These are phyloP conservation scores for Ogataea dorogensis DNA, from an alignment of 805 yeast species.

Conservation along the genomic window DNA sequence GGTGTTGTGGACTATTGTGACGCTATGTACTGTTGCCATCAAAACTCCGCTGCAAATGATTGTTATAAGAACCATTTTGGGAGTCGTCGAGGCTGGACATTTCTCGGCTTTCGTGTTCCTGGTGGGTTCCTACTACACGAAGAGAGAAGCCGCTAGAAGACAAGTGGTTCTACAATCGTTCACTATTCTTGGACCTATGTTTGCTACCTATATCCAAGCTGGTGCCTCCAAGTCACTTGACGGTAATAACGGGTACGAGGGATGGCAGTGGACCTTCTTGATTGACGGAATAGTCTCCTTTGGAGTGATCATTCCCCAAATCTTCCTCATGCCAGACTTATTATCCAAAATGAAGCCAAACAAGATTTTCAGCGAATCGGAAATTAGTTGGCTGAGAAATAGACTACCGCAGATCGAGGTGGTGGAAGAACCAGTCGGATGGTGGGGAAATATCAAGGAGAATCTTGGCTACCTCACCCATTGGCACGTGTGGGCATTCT, in stretches of 20 bases:
- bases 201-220: constrained; percentile 53
- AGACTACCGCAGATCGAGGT: constrained; percentile 14
- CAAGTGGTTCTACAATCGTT: constrained; percentile 61
- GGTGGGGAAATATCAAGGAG: constrained; percentile 13
- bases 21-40: constrained; percentile 52
- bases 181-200: constrained; percentile 55
- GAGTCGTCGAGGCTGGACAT: constrained; percentile 63
- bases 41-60: constrained; percentile 50
- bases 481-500: constrained; percentile 24
- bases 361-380: constrained; percentile 21
- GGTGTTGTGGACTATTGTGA: constrained; percentile 62
- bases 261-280: constrained; percentile 53
- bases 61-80: constrained; percentile 61
- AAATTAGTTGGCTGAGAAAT: constrained; percentile 14
- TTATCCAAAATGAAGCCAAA: constrained; percentile 29
- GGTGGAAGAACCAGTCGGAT: constrained; percentile 13
- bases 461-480: constrained; percentile 14
- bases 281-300: constrained; percentile 40
- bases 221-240: constrained; percentile 32
- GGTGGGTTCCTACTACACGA: constrained; percentile 55
- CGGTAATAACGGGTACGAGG: constrained; percentile 30
- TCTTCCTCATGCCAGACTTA: constrained; percentile 32
- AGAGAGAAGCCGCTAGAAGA: constrained; percentile 56
- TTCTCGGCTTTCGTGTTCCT: constrained; percentile 60
- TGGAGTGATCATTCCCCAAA: constrained; percentile 20